Evolutionary conservation across 2,329 filamentous ascomycete species (phyloP), one percentile per base, ranked within the genome.

Genomic region (Meredithiella fracta): DNA sequence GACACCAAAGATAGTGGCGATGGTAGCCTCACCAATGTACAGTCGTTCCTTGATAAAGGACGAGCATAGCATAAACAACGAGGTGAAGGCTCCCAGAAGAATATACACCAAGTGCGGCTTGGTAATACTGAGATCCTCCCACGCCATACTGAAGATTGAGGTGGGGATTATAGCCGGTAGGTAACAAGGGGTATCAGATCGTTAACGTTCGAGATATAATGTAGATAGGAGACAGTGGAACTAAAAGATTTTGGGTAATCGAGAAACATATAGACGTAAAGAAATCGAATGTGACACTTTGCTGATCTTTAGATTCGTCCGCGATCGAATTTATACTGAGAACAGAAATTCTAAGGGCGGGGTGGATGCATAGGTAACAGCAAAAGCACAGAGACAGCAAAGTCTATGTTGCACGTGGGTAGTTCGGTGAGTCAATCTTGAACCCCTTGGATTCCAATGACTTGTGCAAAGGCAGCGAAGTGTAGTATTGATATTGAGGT

Each of bases 21-120:
- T 87, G 1, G 92, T 97, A 53, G 92, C 92, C 76, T 98, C 92
- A 66, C 92, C 92, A 68, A 98, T 98, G 73, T 98, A 98, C 65
- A 97, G 78, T 68, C 86, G 86, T 75, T 98, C 92, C 75, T 98
- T 98, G 72, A 98, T 94, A 66, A 97, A 82, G 56, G 94, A 88
- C 59, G 92, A 98, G 69, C 89, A 95, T 59, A 98, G 76, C 92
- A 98, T 98, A 73, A 98, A 98, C 64, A 98, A 74, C 59, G 85
- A 89, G 62, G 92, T 98, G 73, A 98, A 98, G 68, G 91, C 92
- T 65, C 92, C 92, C 57, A 98, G 75, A 70, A 98, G 96, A 71
- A 97, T 88, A 71, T 98, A 98, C 62, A 94, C 92, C 86, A 97
- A 70, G 75, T 98, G 92, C 64, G 92, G 87, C 75, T 84, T 86